A percentile compares a stretch with the other conserved stretches of the same genome.
Evolutionary conservation across 805 yeast species (phyloP).

Genomic region (Yarrowia sp.): DNA sequence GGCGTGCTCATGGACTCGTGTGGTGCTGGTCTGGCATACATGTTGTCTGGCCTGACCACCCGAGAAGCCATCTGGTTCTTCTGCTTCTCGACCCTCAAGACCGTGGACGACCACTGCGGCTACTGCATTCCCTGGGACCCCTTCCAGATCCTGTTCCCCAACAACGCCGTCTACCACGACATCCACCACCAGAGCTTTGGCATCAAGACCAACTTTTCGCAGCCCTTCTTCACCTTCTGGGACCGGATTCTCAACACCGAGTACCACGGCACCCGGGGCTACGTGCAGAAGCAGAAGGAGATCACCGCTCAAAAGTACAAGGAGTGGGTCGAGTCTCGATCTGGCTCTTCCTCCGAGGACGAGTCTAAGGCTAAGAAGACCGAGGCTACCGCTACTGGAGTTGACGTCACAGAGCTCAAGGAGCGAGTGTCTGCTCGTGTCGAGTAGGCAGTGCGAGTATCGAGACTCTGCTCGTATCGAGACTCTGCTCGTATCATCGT

Average conservation of each 20-base stretch:
- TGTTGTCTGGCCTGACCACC: slow-evolving; percentile 67
- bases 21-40: slow-evolving; percentile 86
- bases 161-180: slow-evolving; percentile 94
- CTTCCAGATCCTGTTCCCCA: slow-evolving; percentile 89
- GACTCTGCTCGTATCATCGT: not conserved
- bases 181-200: slow-evolving; percentile 98
- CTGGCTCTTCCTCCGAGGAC: slow-evolving; percentile 16
- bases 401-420: not conserved
- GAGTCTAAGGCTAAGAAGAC: not conserved
- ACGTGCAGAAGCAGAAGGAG: slow-evolving; percentile 67
- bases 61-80: slow-evolving; percentile 78
- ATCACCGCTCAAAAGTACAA: slow-evolving; percentile 49
- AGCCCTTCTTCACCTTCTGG: slow-evolving; percentile 97
- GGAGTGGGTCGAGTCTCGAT: slow-evolving; percentile 38
- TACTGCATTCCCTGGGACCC: slow-evolving; percentile 90
- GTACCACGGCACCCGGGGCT: slow-evolving; percentile 69
- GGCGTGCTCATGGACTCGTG: slow-evolving; percentile 90
- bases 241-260: slow-evolving; percentile 75
- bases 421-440: slow-evolving; percentile 3
- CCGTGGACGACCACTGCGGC: slow-evolving; percentile 99
- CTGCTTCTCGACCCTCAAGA: slow-evolving; percentile 91
- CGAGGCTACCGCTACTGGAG: slow-evolving; percentile 9
- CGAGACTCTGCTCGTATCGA: not conserved
- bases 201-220: slow-evolving; percentile 88
- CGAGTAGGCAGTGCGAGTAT: not conserved